Percentiles rank a stretch among this genome's conserved stretches.
Conservation (phyloP, 441 rosid species). For the Corymbia calophylla region DNA sequence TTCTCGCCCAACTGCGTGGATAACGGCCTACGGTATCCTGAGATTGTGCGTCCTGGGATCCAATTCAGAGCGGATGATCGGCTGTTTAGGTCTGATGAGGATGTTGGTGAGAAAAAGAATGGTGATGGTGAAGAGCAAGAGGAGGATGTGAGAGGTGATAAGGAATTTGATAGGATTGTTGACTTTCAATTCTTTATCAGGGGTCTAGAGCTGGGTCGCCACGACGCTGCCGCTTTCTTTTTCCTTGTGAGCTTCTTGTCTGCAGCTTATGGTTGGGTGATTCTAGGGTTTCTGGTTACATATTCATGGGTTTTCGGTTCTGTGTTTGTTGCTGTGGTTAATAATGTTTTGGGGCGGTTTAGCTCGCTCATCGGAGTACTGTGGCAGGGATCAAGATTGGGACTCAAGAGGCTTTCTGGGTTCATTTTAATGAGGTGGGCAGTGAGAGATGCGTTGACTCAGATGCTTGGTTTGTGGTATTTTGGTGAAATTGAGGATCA, state of each 20-base stretch:
- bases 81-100: not conserved
- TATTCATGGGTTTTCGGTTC: conserved; percentile 76
- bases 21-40: conserved; percentile 47
- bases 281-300: conserved; percentile 74
- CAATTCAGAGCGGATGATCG: conserved; percentile 24
- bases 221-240: conserved; percentile 66
- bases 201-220: conserved; percentile 70
- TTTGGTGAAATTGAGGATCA: conserved; percentile 89
- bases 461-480: conserved; percentile 84
- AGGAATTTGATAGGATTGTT: conserved; percentile 32
- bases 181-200: conserved; percentile 61
- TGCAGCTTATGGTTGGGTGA: conserved; percentile 93
- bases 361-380: conserved; percentile 40
- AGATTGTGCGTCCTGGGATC: conserved; percentile 53
- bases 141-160: conserved; percentile 8
- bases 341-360: conserved; percentile 62
- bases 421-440: conserved; percentile 91
- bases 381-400: conserved; percentile 80
- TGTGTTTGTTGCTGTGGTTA: conserved; percentile 59
- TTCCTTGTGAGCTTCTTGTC: conserved; percentile 72
- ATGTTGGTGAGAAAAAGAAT: conserved; percentile 4
- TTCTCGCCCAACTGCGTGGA: conserved; percentile 46
- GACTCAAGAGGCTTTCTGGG: conserved; percentile 79
- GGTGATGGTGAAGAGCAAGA: conserved; percentile 9
- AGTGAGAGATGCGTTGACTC: conserved; percentile 83